phyloP scores from a whole-genome alignment of 371 early-diverging fungal species.

The Syncephalastrum sp. region DNA sequence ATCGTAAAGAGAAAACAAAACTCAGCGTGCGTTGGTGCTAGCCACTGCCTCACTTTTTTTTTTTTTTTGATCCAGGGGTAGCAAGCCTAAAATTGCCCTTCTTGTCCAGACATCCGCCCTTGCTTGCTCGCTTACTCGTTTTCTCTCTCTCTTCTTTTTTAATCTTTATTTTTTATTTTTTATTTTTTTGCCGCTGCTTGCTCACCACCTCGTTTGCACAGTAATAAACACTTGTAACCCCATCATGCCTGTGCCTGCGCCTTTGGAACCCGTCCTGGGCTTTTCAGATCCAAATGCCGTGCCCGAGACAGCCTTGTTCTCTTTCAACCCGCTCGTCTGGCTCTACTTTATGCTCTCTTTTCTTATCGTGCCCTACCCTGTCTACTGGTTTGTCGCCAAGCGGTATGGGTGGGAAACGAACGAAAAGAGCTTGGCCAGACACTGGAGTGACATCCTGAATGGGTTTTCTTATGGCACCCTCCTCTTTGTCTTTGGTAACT shows the following conservation, averaged over 20 bases:
- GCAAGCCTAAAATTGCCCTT: too few relatives aligned
- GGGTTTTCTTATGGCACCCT: conserved; percentile 61
- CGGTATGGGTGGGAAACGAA: conserved; percentile 66
- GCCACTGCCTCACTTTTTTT: not conserved
- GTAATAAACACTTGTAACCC: not conserved
- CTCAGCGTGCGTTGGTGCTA: too few relatives aligned
- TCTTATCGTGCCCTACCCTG: conserved; percentile 54
- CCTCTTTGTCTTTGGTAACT: conserved; percentile 85
- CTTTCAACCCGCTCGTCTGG: conserved; percentile 53
- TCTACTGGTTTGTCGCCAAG: conserved; percentile 57
- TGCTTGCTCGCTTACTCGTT: too few relatives aligned
- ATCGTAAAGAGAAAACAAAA: too few relatives aligned
- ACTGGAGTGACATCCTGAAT: conserved; percentile 62
- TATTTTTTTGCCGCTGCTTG: too few relatives aligned
- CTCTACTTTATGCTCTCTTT: conserved; percentile 57
- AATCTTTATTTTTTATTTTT: conserved; percentile 1
- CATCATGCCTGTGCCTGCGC: conserved; percentile 16
- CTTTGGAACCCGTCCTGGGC: conserved; percentile 21
- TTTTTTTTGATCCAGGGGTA: conserved; percentile 1
- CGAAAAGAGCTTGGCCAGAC: conserved; percentile 59
- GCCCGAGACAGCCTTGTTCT: conserved; percentile 34
- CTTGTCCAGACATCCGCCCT: too few relatives aligned
- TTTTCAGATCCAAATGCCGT: conserved; percentile 19
- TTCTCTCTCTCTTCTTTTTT: conserved; percentile 5
- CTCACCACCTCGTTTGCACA: not conserved